Evolutionary conservation across 371 early-diverging fungal genomes (phyloP).

Genomic region (Syncephalis plumigaleata): DNA sequence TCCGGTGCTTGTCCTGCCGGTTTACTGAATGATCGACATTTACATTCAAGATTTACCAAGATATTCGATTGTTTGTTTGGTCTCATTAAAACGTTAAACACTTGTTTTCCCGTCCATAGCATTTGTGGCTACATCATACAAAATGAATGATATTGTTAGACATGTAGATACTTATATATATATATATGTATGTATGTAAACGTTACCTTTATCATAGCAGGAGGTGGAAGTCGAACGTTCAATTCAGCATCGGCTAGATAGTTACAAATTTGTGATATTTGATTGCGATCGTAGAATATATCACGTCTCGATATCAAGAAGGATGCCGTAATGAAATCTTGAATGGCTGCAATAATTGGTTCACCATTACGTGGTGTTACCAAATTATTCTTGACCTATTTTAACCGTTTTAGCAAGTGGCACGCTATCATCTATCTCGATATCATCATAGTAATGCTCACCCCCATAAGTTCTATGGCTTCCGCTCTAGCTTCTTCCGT

Average conservation of each 20-base stretch:
- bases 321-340: slow-evolving; percentile 98
- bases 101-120: slow-evolving; percentile 45
- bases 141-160: no score
- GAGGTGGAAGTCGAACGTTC: slow-evolving; percentile 82
- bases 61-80: slow-evolving; percentile 59
- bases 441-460: slow-evolving; percentile 9
- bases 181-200: slow-evolving; percentile 13
- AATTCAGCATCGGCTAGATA: slow-evolving; percentile 67
- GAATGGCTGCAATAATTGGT: slow-evolving; percentile 96
- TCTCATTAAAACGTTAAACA: slow-evolving; percentile 71
- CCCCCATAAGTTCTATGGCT: slow-evolving; percentile 94
- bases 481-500: slow-evolving; percentile 98
- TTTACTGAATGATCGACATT: slow-evolving; percentile 58
- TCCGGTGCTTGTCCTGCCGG: slow-evolving; percentile 37
- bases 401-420: no score
- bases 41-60: slow-evolving; percentile 74
- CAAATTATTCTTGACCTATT: slow-evolving; percentile 76
- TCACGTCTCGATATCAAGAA: slow-evolving; percentile 89
- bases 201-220: slow-evolving; percentile 81
- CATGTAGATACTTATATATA: slow-evolving; percentile 3
- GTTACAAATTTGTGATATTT: slow-evolving; percentile 80
- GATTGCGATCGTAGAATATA: slow-evolving; percentile 85
- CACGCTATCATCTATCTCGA: background rate
- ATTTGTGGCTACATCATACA: slow-evolving; percentile 41
- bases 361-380: slow-evolving; percentile 98